These are phyloP conservation scores for Psilocybe sp. DNA, from an alignment of 768 basidiomycete genomes.

Conservation along the genomic window DNA sequence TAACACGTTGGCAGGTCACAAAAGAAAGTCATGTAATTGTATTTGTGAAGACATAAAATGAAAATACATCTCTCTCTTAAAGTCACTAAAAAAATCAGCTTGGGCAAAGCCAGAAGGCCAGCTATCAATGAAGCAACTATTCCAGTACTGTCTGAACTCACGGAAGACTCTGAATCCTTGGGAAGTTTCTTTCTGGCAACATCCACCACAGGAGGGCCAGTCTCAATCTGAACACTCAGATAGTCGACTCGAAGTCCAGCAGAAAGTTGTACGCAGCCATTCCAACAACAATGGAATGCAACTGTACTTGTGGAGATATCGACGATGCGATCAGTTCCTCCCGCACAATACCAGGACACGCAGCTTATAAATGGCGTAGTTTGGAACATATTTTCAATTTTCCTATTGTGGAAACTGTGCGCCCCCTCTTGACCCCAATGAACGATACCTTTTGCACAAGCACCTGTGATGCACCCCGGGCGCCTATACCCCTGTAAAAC, in stretches of 20 bases:
- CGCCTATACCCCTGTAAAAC: no score
- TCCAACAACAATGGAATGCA: background rate
- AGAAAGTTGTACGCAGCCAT: no score
- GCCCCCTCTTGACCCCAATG: slow-evolving; percentile 34
- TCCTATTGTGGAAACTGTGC: slow-evolving; percentile 35
- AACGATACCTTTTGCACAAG: slow-evolving; percentile 29
- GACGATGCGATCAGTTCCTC: slow-evolving; percentile 32
- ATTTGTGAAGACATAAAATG: no score
- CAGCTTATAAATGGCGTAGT: slow-evolving; percentile 32
- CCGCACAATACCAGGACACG: slow-evolving; percentile 38
- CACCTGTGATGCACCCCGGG: no score
- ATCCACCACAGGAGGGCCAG: slow-evolving; percentile 31
- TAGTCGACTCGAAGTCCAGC: background rate
- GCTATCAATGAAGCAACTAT: no score
- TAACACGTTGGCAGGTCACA: background rate
- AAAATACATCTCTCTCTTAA: no score
- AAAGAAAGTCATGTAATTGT: background rate
- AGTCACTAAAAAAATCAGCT: no score
- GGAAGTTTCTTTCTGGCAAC: background rate
- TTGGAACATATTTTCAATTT: slow-evolving; percentile 31
- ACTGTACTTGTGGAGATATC: slow-evolving; percentile 36
- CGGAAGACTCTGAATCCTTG: background rate
- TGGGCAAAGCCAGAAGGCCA: no score
- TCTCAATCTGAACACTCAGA: slow-evolving; percentile 8
- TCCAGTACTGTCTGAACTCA: no score